phyloP scores from a whole-genome alignment of 2,329 filamentous ascomycete genomes.

The Triangularia setosa region DNA sequence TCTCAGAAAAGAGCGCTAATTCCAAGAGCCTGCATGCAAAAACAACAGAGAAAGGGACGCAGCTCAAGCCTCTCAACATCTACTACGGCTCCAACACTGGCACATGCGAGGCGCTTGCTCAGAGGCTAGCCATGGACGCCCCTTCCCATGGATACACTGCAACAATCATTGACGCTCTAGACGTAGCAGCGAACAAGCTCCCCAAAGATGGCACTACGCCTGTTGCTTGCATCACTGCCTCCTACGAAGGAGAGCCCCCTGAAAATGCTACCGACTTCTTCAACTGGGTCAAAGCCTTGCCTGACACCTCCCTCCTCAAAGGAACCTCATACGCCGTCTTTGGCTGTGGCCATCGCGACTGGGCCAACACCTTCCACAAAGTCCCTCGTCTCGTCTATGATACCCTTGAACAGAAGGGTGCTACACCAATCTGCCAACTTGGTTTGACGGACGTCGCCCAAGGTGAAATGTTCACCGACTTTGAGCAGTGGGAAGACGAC shows the following conservation, averaged over 20 bases:
- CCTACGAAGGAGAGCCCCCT: conserved; percentile 70
- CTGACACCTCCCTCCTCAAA: conserved; percentile 46
- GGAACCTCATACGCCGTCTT: conserved; percentile 65
- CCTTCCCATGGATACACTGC: conserved; percentile 56
- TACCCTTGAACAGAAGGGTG: conserved; percentile 47
- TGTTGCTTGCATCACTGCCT: conserved; percentile 63
- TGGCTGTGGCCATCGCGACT: conserved; percentile 57
- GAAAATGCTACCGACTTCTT: conserved; percentile 69
- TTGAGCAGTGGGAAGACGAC: conserved; percentile 65
- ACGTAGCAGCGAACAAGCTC: conserved; percentile 58
- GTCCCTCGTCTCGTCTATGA: conserved; percentile 62
- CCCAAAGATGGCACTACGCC: conserved; percentile 52
- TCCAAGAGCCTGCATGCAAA: conserved; percentile 27
- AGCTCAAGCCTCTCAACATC: conserved; percentile 53
- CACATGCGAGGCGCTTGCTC: conserved; percentile 67
- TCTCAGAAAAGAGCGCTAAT: conserved; percentile 10
- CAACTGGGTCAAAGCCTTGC: conserved; percentile 57
- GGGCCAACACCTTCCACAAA: conserved; percentile 61
- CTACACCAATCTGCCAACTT: conserved; percentile 43
- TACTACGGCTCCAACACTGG: conserved; percentile 72
- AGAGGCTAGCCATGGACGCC: conserved; percentile 58
- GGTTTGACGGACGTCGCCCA: conserved; percentile 58
- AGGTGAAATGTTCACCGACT: conserved; percentile 63
- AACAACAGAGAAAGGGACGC: neutral
- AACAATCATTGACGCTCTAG: conserved; percentile 51